phyloP scores from a whole-genome alignment of 495 filamentous ascomycete species.

The Apiosordaria backusii region DNA sequence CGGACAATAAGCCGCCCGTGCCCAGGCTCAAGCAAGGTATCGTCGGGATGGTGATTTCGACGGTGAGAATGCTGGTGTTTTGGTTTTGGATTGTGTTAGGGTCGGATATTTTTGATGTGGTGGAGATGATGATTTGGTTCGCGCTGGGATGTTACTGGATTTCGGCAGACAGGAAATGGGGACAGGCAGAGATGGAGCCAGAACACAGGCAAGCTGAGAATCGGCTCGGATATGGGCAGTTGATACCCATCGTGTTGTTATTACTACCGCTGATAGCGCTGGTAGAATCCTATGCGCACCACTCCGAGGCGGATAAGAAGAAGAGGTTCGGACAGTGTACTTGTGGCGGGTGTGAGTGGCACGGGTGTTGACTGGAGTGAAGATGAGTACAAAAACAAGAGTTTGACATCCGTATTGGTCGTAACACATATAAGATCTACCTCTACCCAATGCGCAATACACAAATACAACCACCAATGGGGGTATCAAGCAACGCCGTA shows the following conservation, averaged over 20 bases:
- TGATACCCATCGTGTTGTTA: constrained; percentile 4
- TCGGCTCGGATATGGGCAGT: constrained; percentile 9
- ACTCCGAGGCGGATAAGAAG: neutral
- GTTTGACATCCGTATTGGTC: neutral
- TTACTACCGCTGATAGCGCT: neutral
- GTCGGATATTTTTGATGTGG: neutral
- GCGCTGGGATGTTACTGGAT: neutral
- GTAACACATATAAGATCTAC: neutral
- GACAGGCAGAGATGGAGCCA: constrained; percentile 1
- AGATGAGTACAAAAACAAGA: neutral
- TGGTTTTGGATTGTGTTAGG: neutral
- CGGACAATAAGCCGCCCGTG: neutral
- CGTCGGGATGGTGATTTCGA: neutral
- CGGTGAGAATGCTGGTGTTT: neutral
- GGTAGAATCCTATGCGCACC: constrained; percentile 7
- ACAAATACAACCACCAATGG: neutral
- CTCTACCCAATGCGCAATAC: neutral
- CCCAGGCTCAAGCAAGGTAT: neutral
- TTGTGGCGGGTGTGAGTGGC: constrained; percentile 1
- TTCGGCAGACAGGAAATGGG: neutral
- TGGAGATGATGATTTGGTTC: constrained; percentile 3
- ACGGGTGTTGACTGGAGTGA: neutral
- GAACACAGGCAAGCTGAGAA: neutral
- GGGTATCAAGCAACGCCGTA: constrained; percentile 19
- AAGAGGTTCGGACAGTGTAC: neutral